A percentile compares a stretch with the other conserved stretches of the same genome.
phyloP scores from a whole-genome alignment of 352 stramenopile genomes.

The Phytophthora europaea region DNA sequence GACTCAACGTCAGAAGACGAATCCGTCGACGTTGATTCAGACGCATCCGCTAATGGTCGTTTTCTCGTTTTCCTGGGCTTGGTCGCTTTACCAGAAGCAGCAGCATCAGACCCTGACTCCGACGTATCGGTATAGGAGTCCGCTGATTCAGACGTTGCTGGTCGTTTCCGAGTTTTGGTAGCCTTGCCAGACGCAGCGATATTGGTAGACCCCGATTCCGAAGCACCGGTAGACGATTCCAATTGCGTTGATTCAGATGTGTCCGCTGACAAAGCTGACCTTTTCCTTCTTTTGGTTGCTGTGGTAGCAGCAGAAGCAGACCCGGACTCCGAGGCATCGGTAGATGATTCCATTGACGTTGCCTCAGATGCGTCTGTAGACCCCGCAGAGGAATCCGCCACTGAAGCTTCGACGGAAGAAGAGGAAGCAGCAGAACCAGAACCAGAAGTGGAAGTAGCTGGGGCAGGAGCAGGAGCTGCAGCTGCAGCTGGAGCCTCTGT shows the following conservation, averaged over 20 bases:
- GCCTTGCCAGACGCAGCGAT: no score
- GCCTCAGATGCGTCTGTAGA: slow-evolving; percentile 10
- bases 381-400: neutral
- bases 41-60: no score
- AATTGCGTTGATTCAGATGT: no score
- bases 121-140: no score
- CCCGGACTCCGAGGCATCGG: neutral
- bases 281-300: neutral
- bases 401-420: neutral
- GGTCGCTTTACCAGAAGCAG: no score
- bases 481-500: no score
- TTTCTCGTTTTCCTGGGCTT: no score
- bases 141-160: neutral
- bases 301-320: neutral
- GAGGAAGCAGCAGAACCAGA: neutral
- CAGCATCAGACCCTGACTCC: no score
- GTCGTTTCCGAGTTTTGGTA: neutral
- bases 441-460: neutral
- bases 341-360: neutral
- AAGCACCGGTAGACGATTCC: neutral
- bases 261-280: no score
- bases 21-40: no score
- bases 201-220: neutral
- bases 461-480: neutral
- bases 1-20: no score